Evolutionary conservation across 306 rosid genomes (phyloP).

Genomic region (Glycine soja): DNA sequence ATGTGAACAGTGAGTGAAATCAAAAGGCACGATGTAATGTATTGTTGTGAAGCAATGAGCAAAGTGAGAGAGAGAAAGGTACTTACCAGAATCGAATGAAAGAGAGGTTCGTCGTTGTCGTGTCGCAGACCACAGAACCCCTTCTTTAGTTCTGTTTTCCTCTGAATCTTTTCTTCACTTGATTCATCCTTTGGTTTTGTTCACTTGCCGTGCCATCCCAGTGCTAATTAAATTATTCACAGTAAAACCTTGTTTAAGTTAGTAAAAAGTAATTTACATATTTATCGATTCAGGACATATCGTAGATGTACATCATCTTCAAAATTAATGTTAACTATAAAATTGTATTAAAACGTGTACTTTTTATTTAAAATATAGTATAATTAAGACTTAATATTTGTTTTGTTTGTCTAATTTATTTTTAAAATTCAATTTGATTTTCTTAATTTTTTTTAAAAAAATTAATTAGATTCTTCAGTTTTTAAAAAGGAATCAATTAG

Average conservation of each 20-base stretch:
- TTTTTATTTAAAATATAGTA: no score
- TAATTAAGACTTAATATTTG: no score
- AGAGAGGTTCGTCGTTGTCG: slow-evolving; percentile 21
- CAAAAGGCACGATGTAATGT: background rate
- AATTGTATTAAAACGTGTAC: no score
- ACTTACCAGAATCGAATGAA: slow-evolving; percentile 28
- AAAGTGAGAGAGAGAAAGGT: slow-evolving; percentile 14
- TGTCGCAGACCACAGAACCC: background rate
- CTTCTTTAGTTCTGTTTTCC: background rate
- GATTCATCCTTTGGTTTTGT: slow-evolving; percentile 23
- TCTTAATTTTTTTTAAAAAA: no score
- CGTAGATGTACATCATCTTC: no score
- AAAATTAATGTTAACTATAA: background rate
- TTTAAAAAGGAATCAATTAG: no score
- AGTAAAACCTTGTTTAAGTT: no score
- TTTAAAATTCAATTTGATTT: no score
- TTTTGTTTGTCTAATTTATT: no score
- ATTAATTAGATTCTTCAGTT: no score
- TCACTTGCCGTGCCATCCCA: background rate
- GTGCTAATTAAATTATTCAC: background rate
- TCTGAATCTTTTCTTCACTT: background rate
- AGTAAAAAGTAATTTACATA: no score
- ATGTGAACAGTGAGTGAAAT: slow-evolving; percentile 1
- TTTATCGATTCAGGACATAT: no score
- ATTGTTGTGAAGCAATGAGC: background rate